These are phyloP conservation scores for Fusarium gaditjirri DNA, from an alignment of 2,329 filamentous ascomycete genomes.

Conservation along the genomic window DNA sequence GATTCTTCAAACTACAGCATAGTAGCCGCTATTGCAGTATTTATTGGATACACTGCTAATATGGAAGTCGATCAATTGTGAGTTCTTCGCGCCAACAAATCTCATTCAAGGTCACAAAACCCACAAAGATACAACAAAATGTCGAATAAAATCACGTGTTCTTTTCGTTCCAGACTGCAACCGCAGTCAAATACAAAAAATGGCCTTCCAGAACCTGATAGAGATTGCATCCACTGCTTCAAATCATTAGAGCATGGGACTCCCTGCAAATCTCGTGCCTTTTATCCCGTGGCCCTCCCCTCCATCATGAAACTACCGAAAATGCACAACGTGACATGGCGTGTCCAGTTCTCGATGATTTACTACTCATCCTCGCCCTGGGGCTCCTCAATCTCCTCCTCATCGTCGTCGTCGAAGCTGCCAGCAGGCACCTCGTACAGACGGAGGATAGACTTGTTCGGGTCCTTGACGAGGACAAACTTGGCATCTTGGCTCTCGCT, in stretches of 20 bases:
- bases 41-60: not conserved
- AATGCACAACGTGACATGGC: conserved; percentile 10
- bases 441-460: conserved; percentile 94
- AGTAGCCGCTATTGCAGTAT: not conserved
- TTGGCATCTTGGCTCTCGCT: conserved; percentile 82
- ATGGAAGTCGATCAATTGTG: not conserved
- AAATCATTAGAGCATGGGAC: conserved; percentile 45
- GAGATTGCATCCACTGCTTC: conserved; percentile 43
- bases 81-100: not conserved
- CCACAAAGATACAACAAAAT: not conserved
- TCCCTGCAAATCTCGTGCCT: conserved; percentile 35
- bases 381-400: conserved; percentile 67
- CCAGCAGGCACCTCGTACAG: conserved; percentile 89
- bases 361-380: conserved; percentile 43
- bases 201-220: conserved; percentile 23
- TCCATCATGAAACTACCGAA: conserved; percentile 25
- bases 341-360: conserved; percentile 13
- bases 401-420: conserved; percentile 90
- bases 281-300: conserved; percentile 17
- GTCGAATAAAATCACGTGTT: conserved; percentile 40
- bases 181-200: conserved; percentile 22
- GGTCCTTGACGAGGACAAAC: conserved; percentile 87
- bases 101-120: not conserved
- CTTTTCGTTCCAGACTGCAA: conserved; percentile 41
- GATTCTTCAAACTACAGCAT: not conserved